A percentile compares a stretch with the other conserved stretches of the same genome.
Evolutionary conservation across 371 early-diverging fungal species (phyloP).

Genomic region (Mortierella sp.): DNA sequence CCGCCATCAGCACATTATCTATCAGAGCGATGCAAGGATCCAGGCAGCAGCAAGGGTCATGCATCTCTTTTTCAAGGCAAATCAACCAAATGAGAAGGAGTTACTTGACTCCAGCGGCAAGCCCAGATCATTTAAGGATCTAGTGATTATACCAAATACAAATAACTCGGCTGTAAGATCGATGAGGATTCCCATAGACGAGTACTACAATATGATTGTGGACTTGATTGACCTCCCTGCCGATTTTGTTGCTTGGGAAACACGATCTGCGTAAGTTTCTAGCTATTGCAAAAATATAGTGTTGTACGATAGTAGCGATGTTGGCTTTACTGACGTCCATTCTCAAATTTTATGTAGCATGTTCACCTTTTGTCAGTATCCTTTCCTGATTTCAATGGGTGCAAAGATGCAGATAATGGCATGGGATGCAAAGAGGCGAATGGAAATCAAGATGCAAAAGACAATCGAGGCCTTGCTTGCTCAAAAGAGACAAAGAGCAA

Average conservation of each 20-base stretch:
- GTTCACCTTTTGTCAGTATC: slow-evolving; percentile 92
- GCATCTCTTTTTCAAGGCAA: slow-evolving; percentile 58
- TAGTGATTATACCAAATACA: slow-evolving; percentile 31
- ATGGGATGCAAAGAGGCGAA: slow-evolving; percentile 89
- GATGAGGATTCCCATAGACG: slow-evolving; percentile 72
- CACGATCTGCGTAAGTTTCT: slow-evolving; percentile 70
- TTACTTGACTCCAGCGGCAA: slow-evolving; percentile 26
- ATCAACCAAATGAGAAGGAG: slow-evolving; percentile 38
- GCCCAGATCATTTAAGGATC: slow-evolving; percentile 16
- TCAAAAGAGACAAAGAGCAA: slow-evolving; percentile 35
- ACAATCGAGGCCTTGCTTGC: slow-evolving; percentile 41
- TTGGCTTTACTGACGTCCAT: neutral
- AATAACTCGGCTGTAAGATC: slow-evolving; percentile 78
- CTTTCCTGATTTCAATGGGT: slow-evolving; percentile 88
- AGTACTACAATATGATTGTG: slow-evolving; percentile 91
- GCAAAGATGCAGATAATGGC: slow-evolving; percentile 92
- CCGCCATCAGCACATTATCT: slow-evolving; percentile 53
- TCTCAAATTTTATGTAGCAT: slow-evolving; percentile 17
- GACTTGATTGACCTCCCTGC: slow-evolving; percentile 82
- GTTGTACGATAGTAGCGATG: neutral
- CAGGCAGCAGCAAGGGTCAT: slow-evolving; percentile 89
- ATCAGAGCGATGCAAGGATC: slow-evolving; percentile 86
- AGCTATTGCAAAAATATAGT: neutral
- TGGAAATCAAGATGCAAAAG: slow-evolving; percentile 79
- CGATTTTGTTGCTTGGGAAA: slow-evolving; percentile 91